A percentile compares a stretch with the other conserved stretches of the same genome.
Conservation (phyloP, 2,329 filamentous ascomycete genomes). For the Remersonia thermophila region DNA sequence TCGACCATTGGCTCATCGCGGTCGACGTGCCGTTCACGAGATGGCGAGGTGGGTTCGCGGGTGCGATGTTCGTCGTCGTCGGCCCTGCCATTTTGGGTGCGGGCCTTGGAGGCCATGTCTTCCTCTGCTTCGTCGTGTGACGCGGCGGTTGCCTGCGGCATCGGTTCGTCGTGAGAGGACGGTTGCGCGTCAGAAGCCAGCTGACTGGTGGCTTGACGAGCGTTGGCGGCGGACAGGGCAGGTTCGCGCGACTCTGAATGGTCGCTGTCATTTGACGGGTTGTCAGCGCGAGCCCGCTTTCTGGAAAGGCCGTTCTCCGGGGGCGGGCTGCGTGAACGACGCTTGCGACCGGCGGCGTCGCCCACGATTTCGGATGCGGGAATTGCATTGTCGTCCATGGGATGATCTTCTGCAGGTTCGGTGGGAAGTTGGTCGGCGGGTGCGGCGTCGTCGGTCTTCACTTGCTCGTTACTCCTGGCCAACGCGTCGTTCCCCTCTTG, state of each 20-base stretch:
- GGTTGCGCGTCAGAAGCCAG: too few relatives aligned
- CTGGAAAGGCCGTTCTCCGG: slow-evolving; percentile 14
- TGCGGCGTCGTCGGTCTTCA: not conserved
- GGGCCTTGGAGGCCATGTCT: not conserved
- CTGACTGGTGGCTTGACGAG: too few relatives aligned
- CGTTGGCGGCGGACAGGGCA: too few relatives aligned
- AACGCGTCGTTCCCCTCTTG: too few relatives aligned
- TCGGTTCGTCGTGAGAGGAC: too few relatives aligned
- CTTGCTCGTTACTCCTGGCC: not conserved
- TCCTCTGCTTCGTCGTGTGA: not conserved
- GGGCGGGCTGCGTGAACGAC: slow-evolving; percentile 17
- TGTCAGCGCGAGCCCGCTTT: slow-evolving; percentile 14
- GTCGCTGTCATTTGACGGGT: not conserved
- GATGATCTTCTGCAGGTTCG: not conserved
- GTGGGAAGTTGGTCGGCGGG: not conserved
- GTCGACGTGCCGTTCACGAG: not conserved
- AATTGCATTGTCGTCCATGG: not conserved
- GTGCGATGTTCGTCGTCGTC: not conserved
- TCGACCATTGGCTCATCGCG: slow-evolving; percentile 4
- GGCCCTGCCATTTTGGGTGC: not conserved
- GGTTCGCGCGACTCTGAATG: too few relatives aligned
- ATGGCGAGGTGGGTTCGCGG: not conserved
- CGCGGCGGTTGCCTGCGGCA: not conserved
- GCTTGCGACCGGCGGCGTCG: slow-evolving; percentile 16
- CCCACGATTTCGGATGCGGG: slow-evolving; percentile 13